Evolutionary conservation across 495 filamentous ascomycete genomes (phyloP).

Genomic region (Talaromyces wortmannii): DNA sequence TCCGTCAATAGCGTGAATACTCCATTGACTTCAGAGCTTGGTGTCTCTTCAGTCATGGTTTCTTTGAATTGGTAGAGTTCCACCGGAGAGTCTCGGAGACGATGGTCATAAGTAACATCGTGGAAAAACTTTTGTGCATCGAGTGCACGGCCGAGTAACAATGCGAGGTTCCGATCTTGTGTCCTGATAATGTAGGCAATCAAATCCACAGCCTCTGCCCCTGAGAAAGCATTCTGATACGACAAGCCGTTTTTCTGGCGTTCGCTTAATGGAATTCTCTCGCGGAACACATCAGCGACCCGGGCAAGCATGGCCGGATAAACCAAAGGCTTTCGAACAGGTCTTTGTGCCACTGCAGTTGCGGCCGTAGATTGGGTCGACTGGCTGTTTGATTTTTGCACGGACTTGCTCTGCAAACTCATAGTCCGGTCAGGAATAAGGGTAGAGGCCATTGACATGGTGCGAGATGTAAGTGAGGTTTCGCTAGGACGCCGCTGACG

Average conservation of each 20-base stretch:
- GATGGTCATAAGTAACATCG: conserved; percentile 97
- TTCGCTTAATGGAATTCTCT: conserved; percentile 74
- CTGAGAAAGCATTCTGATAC: conserved; percentile 94
- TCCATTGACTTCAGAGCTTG: conserved; percentile 81
- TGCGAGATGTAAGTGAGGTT: conserved; percentile 39
- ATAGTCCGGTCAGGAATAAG: conserved; percentile 45
- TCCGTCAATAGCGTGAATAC: conserved; percentile 95
- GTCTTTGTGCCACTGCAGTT: conserved; percentile 42
- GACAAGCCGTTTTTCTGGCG: conserved; percentile 93
- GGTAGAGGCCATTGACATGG: conserved; percentile 91
- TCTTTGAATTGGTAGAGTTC: conserved; percentile 98
- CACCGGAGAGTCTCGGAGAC: conserved; percentile 78
- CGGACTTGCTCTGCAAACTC: conserved; percentile 36
- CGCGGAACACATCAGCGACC: conserved; percentile 85
- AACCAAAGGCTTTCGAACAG: conserved; percentile 66
- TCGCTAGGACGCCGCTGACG: conserved; percentile 35
- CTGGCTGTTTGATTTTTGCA: conserved; percentile 21
- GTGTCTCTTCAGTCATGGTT: conserved; percentile 77
- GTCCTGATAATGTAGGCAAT: conserved; percentile 94
- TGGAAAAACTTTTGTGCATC: conserved; percentile 99
- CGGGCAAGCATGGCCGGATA: conserved; percentile 88
- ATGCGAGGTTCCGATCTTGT: conserved; percentile 87
- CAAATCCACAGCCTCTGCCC: conserved; percentile 90
- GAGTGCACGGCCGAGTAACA: conserved; percentile 86
- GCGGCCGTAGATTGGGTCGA: conserved; percentile 11